Conservation (phyloP, 1,139 yeast genomes). For the Kurtzmaniella quercitrusa region DNA sequence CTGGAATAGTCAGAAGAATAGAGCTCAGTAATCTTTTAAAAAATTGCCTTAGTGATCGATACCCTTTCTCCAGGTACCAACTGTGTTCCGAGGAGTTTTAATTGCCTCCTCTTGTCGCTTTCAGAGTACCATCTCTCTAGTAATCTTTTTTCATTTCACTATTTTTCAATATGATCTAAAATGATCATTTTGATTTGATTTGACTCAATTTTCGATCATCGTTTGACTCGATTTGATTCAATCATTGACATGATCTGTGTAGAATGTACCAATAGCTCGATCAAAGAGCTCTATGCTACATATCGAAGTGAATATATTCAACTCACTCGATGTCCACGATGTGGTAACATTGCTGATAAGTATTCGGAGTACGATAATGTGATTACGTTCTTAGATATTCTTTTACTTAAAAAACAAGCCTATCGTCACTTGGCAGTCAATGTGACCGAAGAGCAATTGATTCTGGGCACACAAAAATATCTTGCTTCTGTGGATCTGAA, state of each 20-base stretch:
- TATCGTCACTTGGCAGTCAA: conserved; percentile 87
- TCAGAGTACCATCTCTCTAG: too few relatives aligned
- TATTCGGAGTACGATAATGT: conserved; percentile 90
- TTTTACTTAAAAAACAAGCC: conserved; percentile 83
- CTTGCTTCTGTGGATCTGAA: neutral
- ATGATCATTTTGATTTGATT: too few relatives aligned
- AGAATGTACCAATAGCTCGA: conserved; percentile 66
- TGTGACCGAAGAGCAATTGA: conserved; percentile 36
- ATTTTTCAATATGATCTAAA: neutral
- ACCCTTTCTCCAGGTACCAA: too few relatives aligned
- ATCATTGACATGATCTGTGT: conserved; percentile 76
- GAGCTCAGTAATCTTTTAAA: too few relatives aligned
- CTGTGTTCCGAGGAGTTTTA: too few relatives aligned
- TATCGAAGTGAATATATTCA: conserved; percentile 79
- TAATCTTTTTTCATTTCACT: too few relatives aligned
- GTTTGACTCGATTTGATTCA: too few relatives aligned
- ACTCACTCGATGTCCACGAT: conserved; percentile 70
- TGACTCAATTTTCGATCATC: too few relatives aligned
- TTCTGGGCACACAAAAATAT: conserved; percentile 11
- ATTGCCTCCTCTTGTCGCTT: too few relatives aligned
- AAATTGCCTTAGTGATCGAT: too few relatives aligned
- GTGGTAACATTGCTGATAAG: conserved; percentile 78
- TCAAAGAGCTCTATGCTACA: conserved; percentile 60
- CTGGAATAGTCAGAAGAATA: too few relatives aligned
- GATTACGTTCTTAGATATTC: conserved; percentile 73